A percentile compares a stretch with the other conserved stretches of the same genome.
These are phyloP conservation scores for Cryptococcus sp. DNA, from an alignment of 1,284 basidiomycete species.

Conservation along the genomic window DNA sequence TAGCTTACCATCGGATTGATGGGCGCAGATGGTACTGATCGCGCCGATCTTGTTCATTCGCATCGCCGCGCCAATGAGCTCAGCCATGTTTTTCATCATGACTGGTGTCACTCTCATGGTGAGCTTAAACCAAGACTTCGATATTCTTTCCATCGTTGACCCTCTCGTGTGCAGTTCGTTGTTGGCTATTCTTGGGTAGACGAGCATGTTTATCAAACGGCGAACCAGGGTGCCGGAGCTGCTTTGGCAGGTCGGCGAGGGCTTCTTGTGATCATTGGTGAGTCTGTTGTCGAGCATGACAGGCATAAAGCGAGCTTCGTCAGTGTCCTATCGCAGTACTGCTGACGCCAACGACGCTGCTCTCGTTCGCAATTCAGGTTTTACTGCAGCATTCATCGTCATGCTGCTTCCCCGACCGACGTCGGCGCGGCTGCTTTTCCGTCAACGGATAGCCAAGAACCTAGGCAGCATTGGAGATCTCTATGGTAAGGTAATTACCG, in stretches of 20 bases:
- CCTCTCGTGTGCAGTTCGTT: slow-evolving; percentile 39
- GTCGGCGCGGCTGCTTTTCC: slow-evolving; percentile 43
- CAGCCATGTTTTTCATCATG: slow-evolving; percentile 52
- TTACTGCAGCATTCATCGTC: slow-evolving; percentile 46
- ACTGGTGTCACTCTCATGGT: slow-evolving; percentile 44
- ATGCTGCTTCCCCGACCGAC: slow-evolving; percentile 49
- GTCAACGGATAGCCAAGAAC: slow-evolving; percentile 43
- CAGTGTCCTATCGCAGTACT: too few species aligned
- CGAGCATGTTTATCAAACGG: slow-evolving; percentile 57
- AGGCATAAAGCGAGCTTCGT: too few species aligned
- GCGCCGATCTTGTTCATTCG: slow-evolving; percentile 62
- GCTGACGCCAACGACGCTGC: background rate
- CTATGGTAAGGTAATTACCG: slow-evolving; percentile 42
- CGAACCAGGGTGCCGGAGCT: slow-evolving; percentile 61
- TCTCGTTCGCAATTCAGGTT: slow-evolving; percentile 27
- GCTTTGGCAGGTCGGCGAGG: slow-evolving; percentile 60
- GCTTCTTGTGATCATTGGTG: slow-evolving; percentile 51
- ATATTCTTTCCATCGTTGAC: too few species aligned
- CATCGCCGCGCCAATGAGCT: slow-evolving; percentile 57
- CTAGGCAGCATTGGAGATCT: slow-evolving; percentile 44
- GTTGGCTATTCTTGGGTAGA: slow-evolving; percentile 68
- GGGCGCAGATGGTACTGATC: slow-evolving; percentile 55
- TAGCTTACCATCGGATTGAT: slow-evolving; percentile 41
- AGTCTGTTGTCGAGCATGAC: background rate
- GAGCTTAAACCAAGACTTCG: background rate